These are phyloP conservation scores for Clavaria fumosa DNA, from an alignment of 768 basidiomycete species.

Conservation along the genomic window DNA sequence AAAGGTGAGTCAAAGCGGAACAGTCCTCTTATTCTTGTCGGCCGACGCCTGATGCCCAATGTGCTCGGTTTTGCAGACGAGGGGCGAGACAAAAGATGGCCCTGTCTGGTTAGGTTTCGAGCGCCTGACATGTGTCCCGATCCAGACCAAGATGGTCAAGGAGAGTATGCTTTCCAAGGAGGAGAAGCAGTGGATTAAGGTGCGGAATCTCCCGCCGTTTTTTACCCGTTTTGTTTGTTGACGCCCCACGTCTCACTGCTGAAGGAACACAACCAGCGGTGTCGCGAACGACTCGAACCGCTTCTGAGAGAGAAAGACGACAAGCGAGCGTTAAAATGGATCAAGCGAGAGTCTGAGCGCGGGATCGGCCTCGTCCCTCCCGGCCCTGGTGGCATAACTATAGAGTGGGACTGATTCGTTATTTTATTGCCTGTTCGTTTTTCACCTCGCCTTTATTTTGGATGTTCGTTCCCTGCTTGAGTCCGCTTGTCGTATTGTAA, in stretches of 20 bases:
- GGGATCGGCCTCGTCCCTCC: slow-evolving; percentile 54
- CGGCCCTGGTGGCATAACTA: slow-evolving; percentile 53
- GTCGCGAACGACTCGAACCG: slow-evolving; percentile 47
- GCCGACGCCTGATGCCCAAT: too few species aligned
- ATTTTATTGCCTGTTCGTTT: too few species aligned
- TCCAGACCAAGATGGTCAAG: slow-evolving; percentile 82
- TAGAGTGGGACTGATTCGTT: slow-evolving; percentile 77
- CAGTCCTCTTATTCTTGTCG: too few species aligned
- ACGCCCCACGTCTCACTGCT: background rate
- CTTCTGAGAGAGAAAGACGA: slow-evolving; percentile 44
- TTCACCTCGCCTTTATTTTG: too few species aligned
- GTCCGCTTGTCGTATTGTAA: too few species aligned
- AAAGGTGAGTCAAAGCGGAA: slow-evolving; percentile 36
- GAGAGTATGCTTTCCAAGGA: slow-evolving; percentile 70
- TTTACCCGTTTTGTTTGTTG: slow-evolving; percentile 1
- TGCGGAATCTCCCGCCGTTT: slow-evolving; percentile 16
- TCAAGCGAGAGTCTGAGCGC: slow-evolving; percentile 60
- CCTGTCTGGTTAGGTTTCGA: slow-evolving; percentile 82
- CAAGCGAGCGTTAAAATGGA: slow-evolving; percentile 68
- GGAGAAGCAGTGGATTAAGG: slow-evolving; percentile 79
- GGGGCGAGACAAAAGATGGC: slow-evolving; percentile 53
- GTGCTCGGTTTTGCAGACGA: slow-evolving; percentile 33
- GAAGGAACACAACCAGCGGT: slow-evolving; percentile 73
- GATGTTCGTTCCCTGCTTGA: too few species aligned
- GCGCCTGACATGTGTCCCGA: slow-evolving; percentile 86